A percentile compares a stretch with the other conserved stretches of the same genome.
phyloP scores from a whole-genome alignment of 371 early-diverging fungal genomes.

The Haplosporangium sp. region DNA sequence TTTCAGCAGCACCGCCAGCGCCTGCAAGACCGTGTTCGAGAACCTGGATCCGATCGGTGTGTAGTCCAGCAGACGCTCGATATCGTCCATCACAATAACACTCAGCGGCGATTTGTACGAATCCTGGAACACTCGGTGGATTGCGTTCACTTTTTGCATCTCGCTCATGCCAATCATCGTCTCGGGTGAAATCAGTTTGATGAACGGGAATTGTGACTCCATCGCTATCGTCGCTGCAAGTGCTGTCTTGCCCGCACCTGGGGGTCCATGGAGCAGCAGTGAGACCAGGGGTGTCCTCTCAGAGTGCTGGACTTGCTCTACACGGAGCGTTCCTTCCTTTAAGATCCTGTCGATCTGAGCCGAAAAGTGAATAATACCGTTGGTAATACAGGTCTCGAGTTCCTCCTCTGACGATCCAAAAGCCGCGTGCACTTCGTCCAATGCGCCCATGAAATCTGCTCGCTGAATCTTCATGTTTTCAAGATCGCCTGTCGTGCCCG shows the following conservation, averaged over 20 bases:
- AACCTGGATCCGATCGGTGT: conserved; percentile 99
- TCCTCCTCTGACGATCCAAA: conserved; percentile 98
- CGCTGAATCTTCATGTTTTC: conserved; percentile 91
- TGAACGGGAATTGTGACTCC: conserved; percentile 96
- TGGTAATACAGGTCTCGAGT: conserved; percentile 84
- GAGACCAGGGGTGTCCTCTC: conserved; percentile 89
- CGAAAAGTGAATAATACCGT: conserved; percentile 87
- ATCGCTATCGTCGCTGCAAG: conserved; percentile 97
- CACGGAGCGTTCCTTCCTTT: conserved; percentile 84
- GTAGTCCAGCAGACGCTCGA: conserved; percentile 98
- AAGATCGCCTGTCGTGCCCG: conserved; percentile 82
- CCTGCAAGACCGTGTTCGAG: conserved; percentile 97
- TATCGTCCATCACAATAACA: conserved; percentile 97
- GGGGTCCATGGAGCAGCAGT: conserved; percentile 88
- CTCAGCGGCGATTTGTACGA: conserved; percentile 98
- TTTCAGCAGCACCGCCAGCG: conserved; percentile 91
- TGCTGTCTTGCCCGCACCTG: conserved; percentile 98
- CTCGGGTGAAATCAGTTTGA: conserved; percentile 98
- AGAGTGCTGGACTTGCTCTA: conserved; percentile 89
- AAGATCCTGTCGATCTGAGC: conserved; percentile 80
- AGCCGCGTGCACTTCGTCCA: conserved; percentile 97
- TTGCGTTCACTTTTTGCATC: conserved; percentile 90
- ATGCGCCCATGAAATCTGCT: conserved; percentile 94
- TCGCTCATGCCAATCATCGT: conserved; percentile 97
- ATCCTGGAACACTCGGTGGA: conserved; percentile 94